Evolutionary conservation across 495 filamentous ascomycete species (phyloP).

Genomic region (Collariella sp.): DNA sequence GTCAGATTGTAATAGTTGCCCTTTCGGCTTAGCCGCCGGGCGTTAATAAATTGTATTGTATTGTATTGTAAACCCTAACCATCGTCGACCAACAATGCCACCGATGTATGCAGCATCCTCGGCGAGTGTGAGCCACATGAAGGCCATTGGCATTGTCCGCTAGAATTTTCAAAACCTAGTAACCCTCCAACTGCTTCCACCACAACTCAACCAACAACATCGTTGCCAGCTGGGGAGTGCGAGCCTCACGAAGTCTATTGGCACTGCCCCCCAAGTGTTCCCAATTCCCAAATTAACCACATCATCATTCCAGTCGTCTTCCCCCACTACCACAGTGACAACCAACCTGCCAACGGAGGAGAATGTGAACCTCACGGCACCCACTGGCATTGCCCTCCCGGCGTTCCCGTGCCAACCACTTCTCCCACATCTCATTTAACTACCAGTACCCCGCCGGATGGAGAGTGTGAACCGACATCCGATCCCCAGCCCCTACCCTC

Average conservation of each 20-base stretch:
- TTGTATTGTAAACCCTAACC: slow-evolving; percentile 2
- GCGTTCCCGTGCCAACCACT: not conserved
- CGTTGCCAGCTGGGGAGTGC: not conserved
- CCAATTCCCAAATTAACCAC: not conserved
- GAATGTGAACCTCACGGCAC: not conserved
- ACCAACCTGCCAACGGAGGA: not conserved
- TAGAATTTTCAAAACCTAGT: not conserved
- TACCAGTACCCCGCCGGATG: too few relatives aligned
- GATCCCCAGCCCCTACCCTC: too few relatives aligned
- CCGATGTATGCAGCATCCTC: not conserved
- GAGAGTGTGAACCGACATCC: too few relatives aligned
- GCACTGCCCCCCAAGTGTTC: not conserved
- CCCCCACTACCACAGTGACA: too few relatives aligned
- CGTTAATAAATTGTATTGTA: too few relatives aligned
- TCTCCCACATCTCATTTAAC: too few relatives aligned
- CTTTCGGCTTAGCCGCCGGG: too few relatives aligned
- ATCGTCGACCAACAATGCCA: not conserved
- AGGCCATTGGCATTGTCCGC: slow-evolving; percentile 2
- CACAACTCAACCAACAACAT: not conserved
- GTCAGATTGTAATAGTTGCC: too few relatives aligned
- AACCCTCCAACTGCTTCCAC: not conserved
- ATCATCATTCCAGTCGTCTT: too few relatives aligned
- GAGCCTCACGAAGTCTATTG: not conserved
- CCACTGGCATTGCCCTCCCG: slow-evolving; percentile 4
- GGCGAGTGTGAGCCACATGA: not conserved